Conservation (phyloP, 352 stramenopile species). For the Pythium myriotylum region DNA sequence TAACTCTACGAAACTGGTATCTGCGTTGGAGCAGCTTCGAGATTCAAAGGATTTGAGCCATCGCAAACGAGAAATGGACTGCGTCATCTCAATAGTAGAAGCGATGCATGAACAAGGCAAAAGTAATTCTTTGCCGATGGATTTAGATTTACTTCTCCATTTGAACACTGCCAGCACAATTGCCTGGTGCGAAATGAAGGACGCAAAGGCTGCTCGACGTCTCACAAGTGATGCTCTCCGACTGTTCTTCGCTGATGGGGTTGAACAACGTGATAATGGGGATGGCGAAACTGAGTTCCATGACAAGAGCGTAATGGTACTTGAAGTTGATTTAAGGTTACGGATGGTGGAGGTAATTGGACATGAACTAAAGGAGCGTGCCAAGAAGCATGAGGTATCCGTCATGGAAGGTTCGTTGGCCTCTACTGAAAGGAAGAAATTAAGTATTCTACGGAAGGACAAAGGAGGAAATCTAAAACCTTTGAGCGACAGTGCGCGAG, state of each 20-base stretch:
- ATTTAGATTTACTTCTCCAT: constrained; percentile 38
- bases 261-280: not conserved
- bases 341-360: constrained; percentile 55
- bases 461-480: constrained; percentile 4
- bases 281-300: constrained; percentile 14
- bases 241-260: constrained; percentile 37
- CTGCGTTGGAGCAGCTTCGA: constrained; percentile 75
- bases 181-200: constrained; percentile 48
- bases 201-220: constrained; percentile 11
- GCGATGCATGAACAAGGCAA: not conserved
- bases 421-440: constrained; percentile 17
- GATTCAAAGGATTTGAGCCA: constrained; percentile 56
- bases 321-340: constrained; percentile 58
- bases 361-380: constrained; percentile 35
- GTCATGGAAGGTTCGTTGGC: not conserved
- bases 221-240: constrained; percentile 37
- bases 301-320: constrained; percentile 54
- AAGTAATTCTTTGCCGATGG: not conserved
- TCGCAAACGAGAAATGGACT: constrained; percentile 27
- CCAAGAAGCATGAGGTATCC: constrained; percentile 7
- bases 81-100: constrained; percentile 18
- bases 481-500: not conserved
- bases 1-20: constrained; percentile 46
- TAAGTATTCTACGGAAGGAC: not conserved
- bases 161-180: constrained; percentile 51